Percentiles rank a stretch among this genome's conserved stretches.
These are phyloP conservation scores for Amanita jacksonii DNA, from an alignment of 768 basidiomycete genomes.

Conservation along the genomic window DNA sequence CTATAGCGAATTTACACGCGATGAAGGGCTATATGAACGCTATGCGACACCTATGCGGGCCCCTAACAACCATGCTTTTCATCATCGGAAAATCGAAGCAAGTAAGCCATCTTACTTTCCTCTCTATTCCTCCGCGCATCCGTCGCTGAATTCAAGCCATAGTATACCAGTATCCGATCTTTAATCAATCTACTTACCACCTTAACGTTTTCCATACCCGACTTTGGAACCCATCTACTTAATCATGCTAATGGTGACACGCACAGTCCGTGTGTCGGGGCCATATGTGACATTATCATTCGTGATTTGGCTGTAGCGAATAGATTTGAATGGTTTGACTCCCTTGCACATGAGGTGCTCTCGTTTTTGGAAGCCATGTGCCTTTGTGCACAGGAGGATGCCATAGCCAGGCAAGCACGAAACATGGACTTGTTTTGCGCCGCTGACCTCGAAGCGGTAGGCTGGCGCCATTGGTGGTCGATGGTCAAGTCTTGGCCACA, in stretches of 20 bases:
- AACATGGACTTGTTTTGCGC: not conserved
- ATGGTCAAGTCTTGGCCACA: conserved; percentile 26
- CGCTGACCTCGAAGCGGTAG: not conserved
- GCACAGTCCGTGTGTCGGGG: conserved; percentile 25
- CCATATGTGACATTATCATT: conserved; percentile 33
- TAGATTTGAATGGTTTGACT: conserved; percentile 16
- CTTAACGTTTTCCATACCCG: conserved; percentile 39
- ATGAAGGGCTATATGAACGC: conserved; percentile 24
- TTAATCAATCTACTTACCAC: conserved; percentile 43
- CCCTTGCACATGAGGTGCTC: conserved; percentile 32
- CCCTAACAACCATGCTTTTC: conserved; percentile 30
- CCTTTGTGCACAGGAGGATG: conserved; percentile 35
- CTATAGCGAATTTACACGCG: conserved; percentile 28
- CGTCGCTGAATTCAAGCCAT: conserved; percentile 11
- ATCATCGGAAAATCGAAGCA: conserved; percentile 26
- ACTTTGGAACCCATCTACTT: conserved; percentile 31
- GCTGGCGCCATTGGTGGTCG: not conserved
- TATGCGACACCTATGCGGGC: conserved; percentile 22
- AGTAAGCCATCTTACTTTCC: conserved; percentile 24
- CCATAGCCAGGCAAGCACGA: conserved; percentile 26
- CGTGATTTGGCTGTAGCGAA: conserved; percentile 27
- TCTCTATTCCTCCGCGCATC: conserved; percentile 1
- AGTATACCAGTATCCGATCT: conserved; percentile 39
- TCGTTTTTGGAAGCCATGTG: conserved; percentile 46
- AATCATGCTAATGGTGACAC: conserved; percentile 18